Conservation (phyloP, 2,329 filamentous ascomycete genomes). For the Thermomyces lanuginosus region DNA sequence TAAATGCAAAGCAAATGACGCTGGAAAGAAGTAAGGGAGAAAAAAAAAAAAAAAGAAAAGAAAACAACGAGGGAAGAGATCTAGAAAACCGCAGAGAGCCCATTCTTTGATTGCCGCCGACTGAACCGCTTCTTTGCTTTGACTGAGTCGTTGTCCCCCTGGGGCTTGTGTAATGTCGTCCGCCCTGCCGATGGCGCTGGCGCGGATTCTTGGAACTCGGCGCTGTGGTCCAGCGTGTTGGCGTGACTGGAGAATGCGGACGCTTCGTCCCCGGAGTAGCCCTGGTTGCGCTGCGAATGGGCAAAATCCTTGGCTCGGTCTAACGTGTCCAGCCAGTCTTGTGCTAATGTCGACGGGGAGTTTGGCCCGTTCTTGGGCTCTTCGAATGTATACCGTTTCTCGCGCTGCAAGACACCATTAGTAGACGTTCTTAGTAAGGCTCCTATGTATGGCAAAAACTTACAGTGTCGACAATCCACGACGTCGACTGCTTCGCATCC, state of each 20-base stretch:
- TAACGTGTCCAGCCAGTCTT: constrained; percentile 85
- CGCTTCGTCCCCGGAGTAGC: constrained; percentile 50
- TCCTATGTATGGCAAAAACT: constrained; percentile 25
- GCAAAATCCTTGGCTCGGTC: constrained; percentile 77
- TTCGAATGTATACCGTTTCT: constrained; percentile 85
- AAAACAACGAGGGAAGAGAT: constrained; percentile 3
- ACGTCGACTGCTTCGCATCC: constrained; percentile 72
- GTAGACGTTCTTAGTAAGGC: constrained; percentile 11
- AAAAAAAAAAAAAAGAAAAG: constrained; percentile 4
- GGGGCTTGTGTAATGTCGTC: constrained; percentile 28
- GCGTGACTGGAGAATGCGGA: constrained; percentile 54
- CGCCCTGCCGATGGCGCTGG: constrained; percentile 25
- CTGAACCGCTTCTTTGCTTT: constrained; percentile 58
- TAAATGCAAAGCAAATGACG: background rate
- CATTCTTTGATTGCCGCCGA: constrained; percentile 84
- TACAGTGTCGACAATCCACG: constrained; percentile 90
- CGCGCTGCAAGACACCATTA: constrained; percentile 41
- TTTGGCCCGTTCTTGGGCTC: constrained; percentile 56
- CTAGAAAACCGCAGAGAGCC: constrained; percentile 75
- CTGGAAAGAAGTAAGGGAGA: background rate
- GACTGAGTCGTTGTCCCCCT: constrained; percentile 35
- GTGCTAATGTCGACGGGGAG: constrained; percentile 47
- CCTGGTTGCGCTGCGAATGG: constrained; percentile 51
- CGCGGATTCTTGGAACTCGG: constrained; percentile 24
- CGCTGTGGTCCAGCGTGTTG: constrained; percentile 27